Conservation (phyloP, 331 rosid species). For the Pyracantha coccinea region DNA sequence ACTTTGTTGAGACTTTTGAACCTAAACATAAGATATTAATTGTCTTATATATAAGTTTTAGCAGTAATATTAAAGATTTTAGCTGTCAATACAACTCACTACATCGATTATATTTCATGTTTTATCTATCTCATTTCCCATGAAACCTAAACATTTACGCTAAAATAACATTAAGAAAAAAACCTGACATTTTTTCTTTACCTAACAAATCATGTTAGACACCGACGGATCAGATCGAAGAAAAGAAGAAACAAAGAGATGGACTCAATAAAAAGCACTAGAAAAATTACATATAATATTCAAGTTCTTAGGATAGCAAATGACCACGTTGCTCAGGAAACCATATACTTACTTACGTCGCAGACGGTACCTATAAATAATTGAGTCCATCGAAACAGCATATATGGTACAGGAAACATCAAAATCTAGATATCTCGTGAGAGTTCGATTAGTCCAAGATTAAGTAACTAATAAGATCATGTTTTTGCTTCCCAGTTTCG, state of each 20-base stretch:
- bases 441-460: too few relatives aligned
- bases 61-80: too few relatives aligned
- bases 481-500: background rate
- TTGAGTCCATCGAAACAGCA: too few relatives aligned
- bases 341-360: background rate
- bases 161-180: background rate
- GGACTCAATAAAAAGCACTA: too few relatives aligned
- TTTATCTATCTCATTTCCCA: too few relatives aligned
- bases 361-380: too few relatives aligned
- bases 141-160: background rate
- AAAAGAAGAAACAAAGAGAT: background rate
- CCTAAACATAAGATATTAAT: too few relatives aligned
- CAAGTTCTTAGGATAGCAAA: conserved; percentile 14
- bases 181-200: background rate
- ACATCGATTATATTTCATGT: too few relatives aligned
- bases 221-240: background rate
- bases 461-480: too few relatives aligned
- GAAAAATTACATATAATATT: background rate
- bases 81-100: too few relatives aligned
- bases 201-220: background rate
- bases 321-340: background rate
- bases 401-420: conserved; percentile 22
- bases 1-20: too few relatives aligned
- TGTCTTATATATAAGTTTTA: too few relatives aligned
- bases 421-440: conserved; percentile 7